Evolutionary conservation across 2,329 filamentous ascomycete species (phyloP).

Genomic region (Diplodia seriata): DNA sequence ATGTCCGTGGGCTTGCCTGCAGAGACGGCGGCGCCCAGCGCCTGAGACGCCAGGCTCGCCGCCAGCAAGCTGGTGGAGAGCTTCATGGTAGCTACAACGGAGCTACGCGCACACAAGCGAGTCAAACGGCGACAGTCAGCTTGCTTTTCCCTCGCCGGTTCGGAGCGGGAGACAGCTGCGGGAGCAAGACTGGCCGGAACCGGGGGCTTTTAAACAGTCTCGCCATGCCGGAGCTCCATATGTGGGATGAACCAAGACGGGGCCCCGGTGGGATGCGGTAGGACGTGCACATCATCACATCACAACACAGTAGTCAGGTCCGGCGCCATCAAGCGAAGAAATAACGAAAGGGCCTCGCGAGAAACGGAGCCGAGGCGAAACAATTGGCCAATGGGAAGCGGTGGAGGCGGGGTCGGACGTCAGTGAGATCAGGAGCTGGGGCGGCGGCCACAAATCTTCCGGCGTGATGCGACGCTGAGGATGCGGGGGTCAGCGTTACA

Average conservation of each 20-base stretch:
- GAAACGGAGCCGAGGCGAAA: conserved; percentile 23
- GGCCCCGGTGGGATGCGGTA: conserved; percentile 19
- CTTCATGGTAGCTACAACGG: conserved; percentile 22
- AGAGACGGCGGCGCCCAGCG: conserved; percentile 54
- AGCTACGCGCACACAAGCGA: not conserved
- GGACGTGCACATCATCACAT: conserved; percentile 14
- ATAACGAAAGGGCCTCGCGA: conserved; percentile 8
- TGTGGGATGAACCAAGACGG: conserved; percentile 3
- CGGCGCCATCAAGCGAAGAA: conserved; percentile 5
- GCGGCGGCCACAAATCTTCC: conserved; percentile 24
- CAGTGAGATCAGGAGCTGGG: conserved; percentile 13
- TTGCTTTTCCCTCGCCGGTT: not conserved
- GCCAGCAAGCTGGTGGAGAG: conserved; percentile 37
- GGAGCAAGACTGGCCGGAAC: not conserved
- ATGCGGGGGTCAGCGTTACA: conserved; percentile 25
- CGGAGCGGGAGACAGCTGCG: not conserved
- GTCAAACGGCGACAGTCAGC: not conserved
- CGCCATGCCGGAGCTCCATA: not conserved
- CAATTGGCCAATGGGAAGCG: conserved; percentile 20
- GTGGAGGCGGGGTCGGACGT: not conserved
- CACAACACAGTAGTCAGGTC: conserved; percentile 13
- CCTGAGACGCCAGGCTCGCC: conserved; percentile 53
- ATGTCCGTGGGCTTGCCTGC: conserved; percentile 58
- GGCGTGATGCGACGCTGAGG: conserved; percentile 20
- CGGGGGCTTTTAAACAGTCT: not conserved